Evolutionary conservation across 345 rosid species (phyloP), one percentile per base, ranked within the genome.

Genomic region (Populus deltoides): DNA sequence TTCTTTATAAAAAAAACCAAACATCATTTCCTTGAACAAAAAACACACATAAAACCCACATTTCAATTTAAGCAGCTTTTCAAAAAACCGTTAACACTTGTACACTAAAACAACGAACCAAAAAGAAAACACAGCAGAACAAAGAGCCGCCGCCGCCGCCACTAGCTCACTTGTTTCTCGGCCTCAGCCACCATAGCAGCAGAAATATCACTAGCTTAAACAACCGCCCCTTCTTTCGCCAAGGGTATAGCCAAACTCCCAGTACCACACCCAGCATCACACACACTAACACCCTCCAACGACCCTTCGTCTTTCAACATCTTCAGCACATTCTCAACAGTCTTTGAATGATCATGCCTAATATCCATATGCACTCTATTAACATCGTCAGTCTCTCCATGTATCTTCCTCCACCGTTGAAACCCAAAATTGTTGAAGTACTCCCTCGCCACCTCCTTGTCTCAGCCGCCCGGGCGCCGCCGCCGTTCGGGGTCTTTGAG

Each of bases 151-250:
- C 16, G 24, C 68, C 36, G 18, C 68, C 36, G 18, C 16, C 12
- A 4, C 11, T 3, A 1, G 39, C 79, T 78, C 8, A 93, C 98
- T 91, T 92, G 87, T 78, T 87, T 87, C 87, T 92, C 80, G 47
- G 99, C 99, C 84, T 96, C 98, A 2, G 93, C 87, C 31, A 96
- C 97, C 97, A 93, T 96, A 18, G 98, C 93, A 3, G 98, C 92
- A 18, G 98, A 96, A 79, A 96, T 96, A 77, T 93, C 98, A 67
- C 92, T 91, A 16, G 98, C 97, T 22, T 80, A 91, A 62, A 96
- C 99, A 61, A 88, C 36, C 2, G 99, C 97, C 1, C 98, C 99
- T 87, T 89, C 92, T 83, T 89, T 91, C 6, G 97, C 95, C 51
- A 96, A 83, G 6, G 98, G 99, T 79, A 91, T 90, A 22, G 95